Conservation (phyloP, 1,284 basidiomycete species). For the Calocybe gambosa region DNA sequence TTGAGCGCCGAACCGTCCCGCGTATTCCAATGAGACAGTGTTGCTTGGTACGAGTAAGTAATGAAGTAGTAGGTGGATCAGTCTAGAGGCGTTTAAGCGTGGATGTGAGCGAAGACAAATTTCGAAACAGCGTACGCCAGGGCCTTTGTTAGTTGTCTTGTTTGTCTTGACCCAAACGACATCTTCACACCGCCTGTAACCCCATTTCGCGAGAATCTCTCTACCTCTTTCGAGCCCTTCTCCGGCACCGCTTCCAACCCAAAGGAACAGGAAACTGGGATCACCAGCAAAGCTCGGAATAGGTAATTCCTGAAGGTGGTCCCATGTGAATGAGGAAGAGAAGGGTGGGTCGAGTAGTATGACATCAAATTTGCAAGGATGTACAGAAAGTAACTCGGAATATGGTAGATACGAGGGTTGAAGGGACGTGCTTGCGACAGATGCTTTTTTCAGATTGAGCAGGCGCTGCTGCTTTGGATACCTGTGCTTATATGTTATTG, state of each 20-base stretch:
- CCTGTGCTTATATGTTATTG: constrained; percentile 33
- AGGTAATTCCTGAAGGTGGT: constrained; percentile 75
- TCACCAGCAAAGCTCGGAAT: constrained; percentile 84
- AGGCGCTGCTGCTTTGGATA: constrained; percentile 88
- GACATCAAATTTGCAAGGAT: constrained; percentile 81
- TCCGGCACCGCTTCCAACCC: constrained; percentile 90
- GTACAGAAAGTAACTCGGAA: constrained; percentile 46
- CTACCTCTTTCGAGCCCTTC: constrained; percentile 91
- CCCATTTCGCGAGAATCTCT: constrained; percentile 90
- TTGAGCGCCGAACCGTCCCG: constrained; percentile 91
- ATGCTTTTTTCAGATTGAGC: constrained; percentile 70
- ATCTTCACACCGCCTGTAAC: constrained; percentile 93
- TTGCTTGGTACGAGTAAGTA: constrained; percentile 87
- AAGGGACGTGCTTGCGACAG: constrained; percentile 56
- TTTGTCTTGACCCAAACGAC: constrained; percentile 98
- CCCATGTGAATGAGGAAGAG: constrained; percentile 79
- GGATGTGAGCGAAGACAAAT: neutral
- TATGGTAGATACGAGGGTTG: constrained; percentile 67
- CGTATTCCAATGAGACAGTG: constrained; percentile 99
- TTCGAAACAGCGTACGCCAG: constrained; percentile 50
- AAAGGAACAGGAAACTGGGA: constrained; percentile 91
- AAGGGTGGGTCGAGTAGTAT: constrained; percentile 92
- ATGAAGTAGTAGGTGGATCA: constrained; percentile 75
- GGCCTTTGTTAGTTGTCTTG: constrained; percentile 57
- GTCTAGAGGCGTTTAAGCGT: constrained; percentile 38